phyloP scores from a whole-genome alignment of 306 rosid genomes.

The Pterocarpus santalinus region DNA sequence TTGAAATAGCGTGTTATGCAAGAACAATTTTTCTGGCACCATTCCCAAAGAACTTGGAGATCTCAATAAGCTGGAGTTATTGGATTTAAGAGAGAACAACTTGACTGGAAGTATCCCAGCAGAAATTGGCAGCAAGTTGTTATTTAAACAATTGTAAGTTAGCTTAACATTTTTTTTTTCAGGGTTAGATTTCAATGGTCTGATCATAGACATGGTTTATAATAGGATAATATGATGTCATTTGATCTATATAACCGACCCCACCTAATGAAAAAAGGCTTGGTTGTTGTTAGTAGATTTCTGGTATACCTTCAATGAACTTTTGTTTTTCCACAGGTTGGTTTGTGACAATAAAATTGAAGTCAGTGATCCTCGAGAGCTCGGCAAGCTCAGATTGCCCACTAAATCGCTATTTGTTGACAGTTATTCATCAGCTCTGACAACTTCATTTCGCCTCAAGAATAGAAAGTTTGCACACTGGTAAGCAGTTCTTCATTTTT shows the following conservation, averaged over 20 bases:
- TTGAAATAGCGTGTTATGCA: constrained; percentile 66
- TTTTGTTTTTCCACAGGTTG: constrained; percentile 58
- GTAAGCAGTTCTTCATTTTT: constrained; percentile 55
- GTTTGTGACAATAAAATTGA: constrained; percentile 69
- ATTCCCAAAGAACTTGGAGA: constrained; percentile 80
- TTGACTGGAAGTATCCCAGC: constrained; percentile 72
- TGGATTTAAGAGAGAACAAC: constrained; percentile 81
- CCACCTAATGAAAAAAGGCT: background rate
- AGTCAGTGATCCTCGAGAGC: constrained; percentile 40
- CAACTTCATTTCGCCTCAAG: constrained; percentile 47
- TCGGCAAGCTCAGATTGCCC: no score
- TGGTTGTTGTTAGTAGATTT: background rate
- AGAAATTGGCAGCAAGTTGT: background rate
- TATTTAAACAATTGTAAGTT: no score
- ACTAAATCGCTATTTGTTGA: no score
- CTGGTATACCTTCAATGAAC: constrained; percentile 35
- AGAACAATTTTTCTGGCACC: constrained; percentile 74
- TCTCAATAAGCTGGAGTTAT: constrained; percentile 65
- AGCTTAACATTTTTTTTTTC: no score
- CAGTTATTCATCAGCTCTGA: constrained; percentile 35
- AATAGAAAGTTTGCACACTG: constrained; percentile 72
- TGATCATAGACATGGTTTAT: background rate
- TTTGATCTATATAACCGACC: background rate
- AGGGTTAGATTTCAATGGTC: no score
- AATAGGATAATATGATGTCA: background rate